Percentiles rank a stretch among this genome's conserved stretches.
Evolutionary conservation across 768 basidiomycete species (phyloP).

Genomic region (Mycena albidolilacea): DNA sequence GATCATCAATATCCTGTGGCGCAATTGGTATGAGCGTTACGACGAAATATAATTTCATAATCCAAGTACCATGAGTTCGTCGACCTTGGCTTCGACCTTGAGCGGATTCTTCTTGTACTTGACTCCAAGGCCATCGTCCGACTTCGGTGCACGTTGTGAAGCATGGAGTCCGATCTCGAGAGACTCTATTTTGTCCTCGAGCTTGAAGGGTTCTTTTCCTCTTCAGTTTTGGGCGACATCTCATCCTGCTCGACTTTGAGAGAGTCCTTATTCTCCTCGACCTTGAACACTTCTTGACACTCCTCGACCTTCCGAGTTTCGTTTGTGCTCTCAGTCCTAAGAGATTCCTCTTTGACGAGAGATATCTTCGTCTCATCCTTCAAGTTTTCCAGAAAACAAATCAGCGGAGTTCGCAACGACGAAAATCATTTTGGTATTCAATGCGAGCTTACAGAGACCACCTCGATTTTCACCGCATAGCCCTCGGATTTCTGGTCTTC

Average conservation of each 20-base stretch:
- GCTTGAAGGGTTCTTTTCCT: too few relatives aligned
- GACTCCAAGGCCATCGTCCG: background rate
- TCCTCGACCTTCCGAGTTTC: background rate
- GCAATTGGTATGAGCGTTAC: background rate
- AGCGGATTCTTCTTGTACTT: background rate
- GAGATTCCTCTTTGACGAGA: background rate
- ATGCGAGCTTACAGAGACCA: too few relatives aligned
- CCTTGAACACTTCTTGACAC: background rate
- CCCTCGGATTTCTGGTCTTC: too few relatives aligned
- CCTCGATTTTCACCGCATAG: too few relatives aligned
- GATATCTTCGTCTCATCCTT: background rate
- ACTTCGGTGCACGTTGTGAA: too few relatives aligned
- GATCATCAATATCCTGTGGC: background rate
- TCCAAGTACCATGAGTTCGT: background rate
- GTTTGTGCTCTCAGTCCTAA: background rate
- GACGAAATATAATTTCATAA: background rate
- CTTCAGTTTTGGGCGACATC: too few relatives aligned
- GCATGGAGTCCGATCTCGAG: too few relatives aligned
- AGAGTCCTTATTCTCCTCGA: background rate
- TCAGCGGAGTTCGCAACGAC: too few relatives aligned
- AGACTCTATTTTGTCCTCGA: too few relatives aligned
- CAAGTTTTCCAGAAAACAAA: background rate
- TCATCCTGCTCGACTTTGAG: background rate
- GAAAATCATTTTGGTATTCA: too few relatives aligned
- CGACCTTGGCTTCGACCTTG: background rate